Percentiles rank a stretch among this genome's conserved stretches.
Conservation (phyloP, 164 flowering plant genomes). For the Macadamia tetraphylla region DNA sequence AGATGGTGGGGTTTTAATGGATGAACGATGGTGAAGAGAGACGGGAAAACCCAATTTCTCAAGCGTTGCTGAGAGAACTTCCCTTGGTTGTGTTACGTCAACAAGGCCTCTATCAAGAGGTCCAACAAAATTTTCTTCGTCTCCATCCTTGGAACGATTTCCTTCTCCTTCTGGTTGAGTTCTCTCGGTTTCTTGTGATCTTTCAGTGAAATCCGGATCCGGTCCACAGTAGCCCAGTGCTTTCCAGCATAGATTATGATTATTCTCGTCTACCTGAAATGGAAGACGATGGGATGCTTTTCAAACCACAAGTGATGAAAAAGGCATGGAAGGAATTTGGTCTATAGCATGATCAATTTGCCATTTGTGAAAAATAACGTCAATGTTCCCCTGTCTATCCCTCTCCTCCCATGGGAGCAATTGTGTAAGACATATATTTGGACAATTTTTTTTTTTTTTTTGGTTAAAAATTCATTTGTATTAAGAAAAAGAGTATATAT, state of each 20-base stretch:
- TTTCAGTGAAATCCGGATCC: conserved; percentile 44
- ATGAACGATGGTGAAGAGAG: conserved; percentile 1
- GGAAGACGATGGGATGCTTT: background rate
- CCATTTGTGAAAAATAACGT: no score
- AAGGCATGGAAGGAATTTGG: no score
- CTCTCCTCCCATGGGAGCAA: no score
- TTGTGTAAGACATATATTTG: no score
- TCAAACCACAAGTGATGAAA: no score
- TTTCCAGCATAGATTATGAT: conserved; percentile 59
- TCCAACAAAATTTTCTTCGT: conserved; percentile 22
- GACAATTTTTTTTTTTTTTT: no score
- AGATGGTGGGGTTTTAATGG: no score
- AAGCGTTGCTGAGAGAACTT: conserved; percentile 21
- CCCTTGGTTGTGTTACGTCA: conserved; percentile 23
- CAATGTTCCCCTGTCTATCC: no score
- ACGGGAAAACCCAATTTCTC: conserved; percentile 36
- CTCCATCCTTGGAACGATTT: conserved; percentile 15
- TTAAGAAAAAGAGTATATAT: no score
- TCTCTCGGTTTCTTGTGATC: background rate
- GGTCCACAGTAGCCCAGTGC: conserved; percentile 72
- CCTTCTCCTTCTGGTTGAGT: background rate
- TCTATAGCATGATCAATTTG: no score
- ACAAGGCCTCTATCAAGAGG: conserved; percentile 55
- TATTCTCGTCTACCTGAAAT: conserved; percentile 51
- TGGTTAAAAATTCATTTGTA: no score